Evolutionary conservation across 169 alveolate genomes (phyloP), one percentile per base, ranked within the genome.

Genomic region (Sarcocystis neurona): DNA sequence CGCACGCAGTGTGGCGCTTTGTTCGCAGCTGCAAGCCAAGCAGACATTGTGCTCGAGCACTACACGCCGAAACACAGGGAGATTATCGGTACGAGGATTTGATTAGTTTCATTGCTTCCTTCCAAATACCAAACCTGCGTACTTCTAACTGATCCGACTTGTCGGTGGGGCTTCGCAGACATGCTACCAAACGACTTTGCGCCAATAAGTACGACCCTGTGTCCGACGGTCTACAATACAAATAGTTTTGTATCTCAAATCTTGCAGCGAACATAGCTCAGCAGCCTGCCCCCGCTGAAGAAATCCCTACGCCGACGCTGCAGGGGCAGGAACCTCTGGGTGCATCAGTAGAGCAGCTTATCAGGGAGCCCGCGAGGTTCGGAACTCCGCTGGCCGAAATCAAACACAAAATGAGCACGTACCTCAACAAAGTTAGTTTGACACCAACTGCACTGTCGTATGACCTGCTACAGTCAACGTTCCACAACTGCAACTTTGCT

Each of bases 31-130:
- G n/a, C n/a, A n/a, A n/a, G n/a, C n/a, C n/a, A n/a, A n/a, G n/a
- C n/a, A n/a, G n/a, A n/a, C n/a, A n/a, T n/a, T n/a, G 82, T 56
- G 5, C 82, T 72, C 46, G 82, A 72, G 53, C 50, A 37, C 43
- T 72, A 72, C 82, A 72, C 82, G 2, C 82, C 82, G 82, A 12
- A 72, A 53, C 82, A 72, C 41, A 15, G 34, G 82, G 82, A 72
- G 82, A 53, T 39, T 37, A 27, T 72, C 82, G 82, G 82, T 72
- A 39, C 15, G 82, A 5, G 30, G 2, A n/a, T n/a, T n/a, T n/a
- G n/a, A n/a, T n/a, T n/a, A n/a, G n/a, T n/a, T n/a, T n/a, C n/a
- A n/a, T n/a, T n/a, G n/a, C n/a, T n/a, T n/a, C n/a, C n/a, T n/a
- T n/a, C n/a, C n/a, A n/a, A n/a, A n/a, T n/a, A n/a, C n/a, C n/a